Conservation (phyloP, 768 basidiomycete species). For the Calocybe gangraenosa region DNA sequence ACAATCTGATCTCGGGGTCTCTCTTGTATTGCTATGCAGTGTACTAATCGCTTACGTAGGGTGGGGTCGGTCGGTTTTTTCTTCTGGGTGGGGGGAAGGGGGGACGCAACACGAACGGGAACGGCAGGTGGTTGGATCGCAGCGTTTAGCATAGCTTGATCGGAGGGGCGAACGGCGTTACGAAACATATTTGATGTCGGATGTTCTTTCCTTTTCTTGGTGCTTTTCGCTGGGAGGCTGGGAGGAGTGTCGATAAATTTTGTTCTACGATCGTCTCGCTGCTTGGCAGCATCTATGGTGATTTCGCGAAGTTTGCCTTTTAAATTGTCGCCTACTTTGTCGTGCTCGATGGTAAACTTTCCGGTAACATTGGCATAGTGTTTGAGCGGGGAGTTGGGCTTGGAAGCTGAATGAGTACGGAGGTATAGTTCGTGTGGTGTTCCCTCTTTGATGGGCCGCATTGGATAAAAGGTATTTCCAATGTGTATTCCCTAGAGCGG, state of each 20-base stretch:
- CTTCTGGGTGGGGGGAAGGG: conserved; percentile 19
- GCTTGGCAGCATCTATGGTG: conserved; percentile 38
- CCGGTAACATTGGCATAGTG: conserved; percentile 72
- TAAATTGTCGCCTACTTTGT: conserved; percentile 48
- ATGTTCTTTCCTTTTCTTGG: conserved; percentile 37
- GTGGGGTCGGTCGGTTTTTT: conserved; percentile 17
- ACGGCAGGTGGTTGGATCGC: conserved; percentile 24
- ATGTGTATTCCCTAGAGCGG: conserved; percentile 57
- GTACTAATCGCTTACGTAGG: conserved; percentile 46
- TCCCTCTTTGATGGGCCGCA: conserved; percentile 50
- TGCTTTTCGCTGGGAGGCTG: conserved; percentile 27
- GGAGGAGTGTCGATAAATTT: conserved; percentile 46
- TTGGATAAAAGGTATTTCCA: conserved; percentile 59
- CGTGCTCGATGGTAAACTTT: conserved; percentile 58
- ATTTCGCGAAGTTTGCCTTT: conserved; percentile 43
- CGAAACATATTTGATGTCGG: conserved; percentile 32
- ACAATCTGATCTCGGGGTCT: conserved; percentile 48
- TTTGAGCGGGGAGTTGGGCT: conserved; percentile 63
- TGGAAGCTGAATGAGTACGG: conserved; percentile 51
- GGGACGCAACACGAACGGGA: conserved; percentile 21
- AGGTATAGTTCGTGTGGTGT: conserved; percentile 71
- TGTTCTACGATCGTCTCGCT: conserved; percentile 41
- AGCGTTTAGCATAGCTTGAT: conserved; percentile 25
- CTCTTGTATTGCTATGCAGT: conserved; percentile 44
- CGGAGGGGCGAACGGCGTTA: conserved; percentile 28